Base-by-base conservation (phyloP, 2,329 filamentous ascomycete species). In the Clarireedia monteithiana region DNA sequence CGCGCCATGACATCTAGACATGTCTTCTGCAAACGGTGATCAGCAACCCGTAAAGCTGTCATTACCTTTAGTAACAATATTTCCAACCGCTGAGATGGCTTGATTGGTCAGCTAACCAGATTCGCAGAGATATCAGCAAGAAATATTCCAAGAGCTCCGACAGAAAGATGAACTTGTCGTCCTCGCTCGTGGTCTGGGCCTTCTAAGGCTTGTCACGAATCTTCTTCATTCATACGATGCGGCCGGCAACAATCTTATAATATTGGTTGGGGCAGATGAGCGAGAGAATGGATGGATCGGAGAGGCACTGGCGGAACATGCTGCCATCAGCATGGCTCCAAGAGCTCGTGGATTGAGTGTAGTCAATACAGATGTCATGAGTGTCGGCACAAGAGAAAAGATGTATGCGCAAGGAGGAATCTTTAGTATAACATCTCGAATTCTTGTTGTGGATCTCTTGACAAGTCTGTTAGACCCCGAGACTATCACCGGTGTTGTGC, bases 261-360 rank as follows among this genome's bases (percentile, higher is more conserved):
- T 99, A 46, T 74, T 99, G 20, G 84, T 97, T 44, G 91, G 91
- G 9, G 91, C 94, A 38, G 88, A 94, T 58, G 91, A 96, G 36
- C 84, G 89, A 58, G 94, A 99, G 69, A 96, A 96, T 81, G 85
- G 86, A 55, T 97, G 92, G 91, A 91, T 99, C 58, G 94, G 94
- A 63, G 94, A 97, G 75, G 89, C 91, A 30, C 76, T 99, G 68
- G 94, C 94, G 24, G 94, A 99, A 73, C 91, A 97, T 74, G 91
- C 91, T 68, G 91, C 90, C 60, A 84, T 96, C 69, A 96, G 90
- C 75, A 85, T 84, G 72, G 81, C 89, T 17, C 82, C 88, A 15
- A 86, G 87, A 66, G 90, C 91, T 50, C 83, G 91, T 60, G 94
- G 94, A 1, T 76, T 99, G 62, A 92, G 85, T 44, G 80, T 96